These are phyloP conservation scores for Chlamydomonas incerta DNA, from an alignment of 139 green algal genomes.

Conservation along the genomic window DNA sequence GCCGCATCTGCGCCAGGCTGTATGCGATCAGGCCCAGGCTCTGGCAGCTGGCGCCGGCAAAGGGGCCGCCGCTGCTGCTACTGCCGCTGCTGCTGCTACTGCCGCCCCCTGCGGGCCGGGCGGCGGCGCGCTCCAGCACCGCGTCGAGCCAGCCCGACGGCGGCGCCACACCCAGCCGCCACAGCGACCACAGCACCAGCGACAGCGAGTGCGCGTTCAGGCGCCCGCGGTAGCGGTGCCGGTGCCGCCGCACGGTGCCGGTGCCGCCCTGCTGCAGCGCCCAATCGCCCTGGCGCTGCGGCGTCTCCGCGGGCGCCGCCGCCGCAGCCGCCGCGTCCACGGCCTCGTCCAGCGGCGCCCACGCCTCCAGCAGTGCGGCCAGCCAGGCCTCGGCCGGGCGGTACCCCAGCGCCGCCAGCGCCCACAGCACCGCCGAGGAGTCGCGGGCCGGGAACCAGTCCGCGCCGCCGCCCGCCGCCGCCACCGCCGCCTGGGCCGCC, in stretches of 20 bases:
- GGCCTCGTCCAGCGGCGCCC: background rate
- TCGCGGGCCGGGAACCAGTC: background rate
- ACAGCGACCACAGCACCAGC: slow-evolving; percentile 22
- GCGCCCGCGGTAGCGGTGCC: no score
- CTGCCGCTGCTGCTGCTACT: no score
- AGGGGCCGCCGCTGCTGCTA: background rate
- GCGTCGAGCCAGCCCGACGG: slow-evolving; percentile 11
- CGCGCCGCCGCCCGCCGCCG: no score
- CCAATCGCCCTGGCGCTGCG: background rate
- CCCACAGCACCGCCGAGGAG: slow-evolving; percentile 15
- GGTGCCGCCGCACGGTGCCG: background rate
- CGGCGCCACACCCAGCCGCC: slow-evolving; percentile 15
- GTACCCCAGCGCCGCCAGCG: slow-evolving; percentile 13
- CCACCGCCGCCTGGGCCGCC: no score
- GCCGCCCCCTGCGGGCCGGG: background rate
- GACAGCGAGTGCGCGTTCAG: slow-evolving; percentile 25
- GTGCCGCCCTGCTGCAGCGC: background rate
- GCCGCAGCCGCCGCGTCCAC: no score
- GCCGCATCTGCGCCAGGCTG: background rate
- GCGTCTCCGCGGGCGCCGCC: no score
- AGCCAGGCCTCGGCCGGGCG: slow-evolving; percentile 46
- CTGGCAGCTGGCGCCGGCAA: slow-evolving; percentile 26
- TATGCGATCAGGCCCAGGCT: slow-evolving; percentile 27
- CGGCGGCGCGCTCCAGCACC: background rate
- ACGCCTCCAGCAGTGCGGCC: slow-evolving; percentile 44